Base-by-base conservation (phyloP, 208 protist species). In the Novymonas esmeraldas region DNA sequence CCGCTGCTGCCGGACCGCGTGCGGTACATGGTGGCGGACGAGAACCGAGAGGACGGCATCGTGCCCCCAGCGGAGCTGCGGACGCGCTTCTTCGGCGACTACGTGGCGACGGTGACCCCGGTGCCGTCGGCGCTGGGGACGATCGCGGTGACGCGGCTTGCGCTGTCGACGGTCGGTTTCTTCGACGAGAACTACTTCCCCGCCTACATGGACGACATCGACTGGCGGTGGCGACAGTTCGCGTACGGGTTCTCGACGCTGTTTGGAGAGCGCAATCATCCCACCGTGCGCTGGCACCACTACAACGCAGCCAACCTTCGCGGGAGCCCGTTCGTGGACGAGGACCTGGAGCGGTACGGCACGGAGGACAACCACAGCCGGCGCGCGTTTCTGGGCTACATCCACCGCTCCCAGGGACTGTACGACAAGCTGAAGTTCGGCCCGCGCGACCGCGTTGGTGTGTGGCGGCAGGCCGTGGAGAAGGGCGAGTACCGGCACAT, bases 151-250 rank as follows among this genome's bases (percentile, higher is more conserved):
- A 78, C 79, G 24, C 73, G 79, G 5, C 56, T 80, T 7, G 70
- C 70, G 33, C 58, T 84, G 1, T 66, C 61, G 10, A 67, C 55
- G 16, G 70, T 66, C 6, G 79, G 74, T 13, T 75, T 70, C 46
- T 78, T 84, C 45, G 78, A 84, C 50, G 78, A 84, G 58, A 84
- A 84, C 59, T 80, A 60, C 54, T 84, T 71, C 36, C 78, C 78
- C 20, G 71, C 66, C 2, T 80, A 80, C 61, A 65, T 84, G 54
- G 78, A 84, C 22, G 78, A 84, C 48, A 68, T 77, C 64, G 79
- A 84, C 55, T 45, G 60, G 11, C 51, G 44, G 0, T 74, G 58
- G 61, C 79, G 79, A 4, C 63, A 60, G 2, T 61, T 60, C 16
- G 28, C 63, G 1, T 69, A 69, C 33, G 63, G 63, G 0, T 69